Evolutionary conservation across 2,329 filamentous ascomycete genomes (phyloP), one percentile per base, ranked within the genome.

Genomic region (Clarireedia monteithiana): DNA sequence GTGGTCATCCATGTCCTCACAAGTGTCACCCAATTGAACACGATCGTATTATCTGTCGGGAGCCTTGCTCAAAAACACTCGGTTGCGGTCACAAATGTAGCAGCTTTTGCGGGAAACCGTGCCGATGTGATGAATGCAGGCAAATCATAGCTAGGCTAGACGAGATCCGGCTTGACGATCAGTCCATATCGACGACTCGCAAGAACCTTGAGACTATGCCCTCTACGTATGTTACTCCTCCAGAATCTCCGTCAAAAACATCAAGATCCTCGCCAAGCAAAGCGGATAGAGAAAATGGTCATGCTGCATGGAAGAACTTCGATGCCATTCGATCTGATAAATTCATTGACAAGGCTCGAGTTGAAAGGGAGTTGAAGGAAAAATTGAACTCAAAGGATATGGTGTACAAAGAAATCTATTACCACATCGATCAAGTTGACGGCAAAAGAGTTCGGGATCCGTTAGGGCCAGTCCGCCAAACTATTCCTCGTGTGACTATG

Each of bases 81-180:
- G 10, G 26, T 5, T 70, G 68, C 54, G 66, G 68, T n/a, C 68
- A 69, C 49, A 55, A 56, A 2, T 69, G 67, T 49, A 66, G 62
- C 12, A 42, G 48, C 2, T 50, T 27, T 7, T 70, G 68, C 47
- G 53, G 62, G 7, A 57, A 61, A 15, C 5, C 30, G 1, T 70
- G 68, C 50, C 52, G 48, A 7, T 69, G 66, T 30, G 48, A 12
- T 66, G 66, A 56, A n/a, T 54, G 55, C 56, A 24, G 27, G 24
- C 27, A 7, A 44, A 4, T 26, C 36, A 40, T 26, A 26, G 15
- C 48, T 34, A 34, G 10, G 3, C 24, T 52, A 23, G 15, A 5
- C n/a, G 23, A 40, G 17, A n/a, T 14, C 1, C 24, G n/a, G 7
- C 15, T 24, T 24, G 23, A 47, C 20, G 26, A 27, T 47, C 24